Evolutionary conservation across 306 rosid genomes (phyloP).

Genomic region (Citrullus colocynthis): DNA sequence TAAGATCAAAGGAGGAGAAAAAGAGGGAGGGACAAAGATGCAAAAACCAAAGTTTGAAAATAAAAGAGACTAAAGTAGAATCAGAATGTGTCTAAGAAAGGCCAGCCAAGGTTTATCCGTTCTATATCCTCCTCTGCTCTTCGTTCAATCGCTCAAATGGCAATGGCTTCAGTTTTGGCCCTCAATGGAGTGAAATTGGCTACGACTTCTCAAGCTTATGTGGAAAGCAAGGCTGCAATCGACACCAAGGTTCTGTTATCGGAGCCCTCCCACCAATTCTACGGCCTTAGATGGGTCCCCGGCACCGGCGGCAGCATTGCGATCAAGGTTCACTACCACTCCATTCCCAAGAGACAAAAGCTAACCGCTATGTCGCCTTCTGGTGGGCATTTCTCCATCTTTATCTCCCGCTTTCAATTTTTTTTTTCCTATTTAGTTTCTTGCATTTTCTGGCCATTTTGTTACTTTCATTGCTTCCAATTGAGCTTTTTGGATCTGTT

Average conservation of each 20-base stretch:
- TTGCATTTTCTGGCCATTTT: neutral
- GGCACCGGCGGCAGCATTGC: constrained; percentile 89
- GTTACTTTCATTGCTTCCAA: neutral
- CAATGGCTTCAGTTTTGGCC: neutral
- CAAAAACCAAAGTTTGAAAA: too few relatives aligned
- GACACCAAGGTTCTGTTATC: constrained; percentile 58
- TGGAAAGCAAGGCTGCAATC: constrained; percentile 26
- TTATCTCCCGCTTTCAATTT: neutral
- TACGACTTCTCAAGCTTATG: neutral
- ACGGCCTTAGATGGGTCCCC: constrained; percentile 73
- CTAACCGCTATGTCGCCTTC: neutral
- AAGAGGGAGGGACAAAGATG: too few relatives aligned
- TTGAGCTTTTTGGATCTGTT: neutral
- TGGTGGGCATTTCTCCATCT: neutral
- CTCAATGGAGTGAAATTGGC: neutral
- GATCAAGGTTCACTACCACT: constrained; percentile 61
- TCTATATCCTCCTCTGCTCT: neutral
- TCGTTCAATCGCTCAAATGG: neutral
- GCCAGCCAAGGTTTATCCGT: neutral
- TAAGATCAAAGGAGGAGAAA: too few relatives aligned
- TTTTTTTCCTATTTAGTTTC: neutral
- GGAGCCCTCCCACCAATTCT: constrained; percentile 80
- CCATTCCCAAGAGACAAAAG: constrained; percentile 34
- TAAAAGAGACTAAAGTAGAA: neutral
- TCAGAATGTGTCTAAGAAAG: neutral